phyloP scores from a whole-genome alignment of 2,329 filamentous ascomycete species.

The Colletotrichum sojae region DNA sequence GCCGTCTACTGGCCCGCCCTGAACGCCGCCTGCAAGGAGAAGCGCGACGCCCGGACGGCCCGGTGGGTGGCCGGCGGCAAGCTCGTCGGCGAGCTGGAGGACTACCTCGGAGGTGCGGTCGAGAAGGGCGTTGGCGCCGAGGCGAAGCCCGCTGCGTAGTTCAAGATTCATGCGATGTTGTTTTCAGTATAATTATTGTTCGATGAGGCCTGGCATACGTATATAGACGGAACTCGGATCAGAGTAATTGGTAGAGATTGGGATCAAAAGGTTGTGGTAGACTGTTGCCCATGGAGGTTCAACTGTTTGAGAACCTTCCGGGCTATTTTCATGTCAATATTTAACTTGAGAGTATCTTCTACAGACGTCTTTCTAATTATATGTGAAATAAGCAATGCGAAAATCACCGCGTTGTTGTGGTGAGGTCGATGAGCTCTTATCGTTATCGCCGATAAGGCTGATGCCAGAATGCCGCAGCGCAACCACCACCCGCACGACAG shows the following conservation, averaged over 20 bases:
- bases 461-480: not conserved
- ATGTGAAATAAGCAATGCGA: not conserved
- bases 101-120: conserved; percentile 80
- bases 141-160: not conserved
- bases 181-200: not conserved
- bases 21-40: conserved; percentile 77
- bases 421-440: conserved; percentile 22
- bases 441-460: conserved; percentile 40
- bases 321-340: not conserved
- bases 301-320: too few species aligned
- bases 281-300: too few species aligned
- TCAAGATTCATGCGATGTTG: not conserved
- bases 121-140: conserved; percentile 33
- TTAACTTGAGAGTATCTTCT: not conserved
- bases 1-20: conserved; percentile 90
- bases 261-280: not conserved
- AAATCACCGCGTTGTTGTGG: not conserved
- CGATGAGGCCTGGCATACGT: not conserved
- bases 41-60: conserved; percentile 72
- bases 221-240: conserved; percentile 16
- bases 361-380: too few species aligned
- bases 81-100: conserved; percentile 87
- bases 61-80: conserved; percentile 88
- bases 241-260: conserved; percentile 8
- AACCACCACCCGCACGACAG: conserved; percentile 6